Percentiles rank a stretch among this genome's conserved stretches.
Conservation (phyloP, 805 yeast genomes). For the Sugiyamaella valdiviana region DNA sequence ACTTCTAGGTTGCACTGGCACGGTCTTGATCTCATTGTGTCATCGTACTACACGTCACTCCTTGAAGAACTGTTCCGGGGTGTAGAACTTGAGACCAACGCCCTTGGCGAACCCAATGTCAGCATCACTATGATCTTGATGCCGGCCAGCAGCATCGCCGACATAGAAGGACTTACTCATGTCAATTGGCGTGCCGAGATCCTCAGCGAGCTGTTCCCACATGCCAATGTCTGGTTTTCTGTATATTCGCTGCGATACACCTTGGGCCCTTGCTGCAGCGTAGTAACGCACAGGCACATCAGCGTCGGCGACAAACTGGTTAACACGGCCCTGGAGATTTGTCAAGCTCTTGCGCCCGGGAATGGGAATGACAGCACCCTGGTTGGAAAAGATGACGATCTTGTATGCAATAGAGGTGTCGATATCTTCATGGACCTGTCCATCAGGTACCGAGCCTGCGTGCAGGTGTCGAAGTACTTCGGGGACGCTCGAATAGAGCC, state of each 20-base stretch:
- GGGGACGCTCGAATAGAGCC: slow-evolving; percentile 34
- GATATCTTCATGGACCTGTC: neutral
- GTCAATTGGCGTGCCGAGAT: slow-evolving; percentile 38
- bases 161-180: slow-evolving; percentile 51
- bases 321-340: slow-evolving; percentile 31
- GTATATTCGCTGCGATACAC: slow-evolving; percentile 17
- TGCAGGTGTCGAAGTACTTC: neutral
- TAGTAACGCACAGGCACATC: slow-evolving; percentile 42
- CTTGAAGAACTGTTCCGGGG: slow-evolving; percentile 66
- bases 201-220: slow-evolving; percentile 52
- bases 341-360: slow-evolving; percentile 33
- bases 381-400: slow-evolving; percentile 78
- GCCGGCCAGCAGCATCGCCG: slow-evolving; percentile 97
- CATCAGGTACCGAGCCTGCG: neutral
- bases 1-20: no score
- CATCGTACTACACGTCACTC: neutral
- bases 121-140: slow-evolving; percentile 69
- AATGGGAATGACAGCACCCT: slow-evolving; percentile 53
- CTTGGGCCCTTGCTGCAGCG: slow-evolving; percentile 57
- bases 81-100: slow-evolving; percentile 46
- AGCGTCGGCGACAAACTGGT: slow-evolving; percentile 25
- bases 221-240: slow-evolving; percentile 77
- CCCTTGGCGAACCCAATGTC: slow-evolving; percentile 65
- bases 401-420: slow-evolving; percentile 23
- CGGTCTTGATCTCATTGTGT: neutral